These are phyloP conservation scores for Psilocybe sp. DNA, from an alignment of 768 basidiomycete genomes.

Conservation along the genomic window DNA sequence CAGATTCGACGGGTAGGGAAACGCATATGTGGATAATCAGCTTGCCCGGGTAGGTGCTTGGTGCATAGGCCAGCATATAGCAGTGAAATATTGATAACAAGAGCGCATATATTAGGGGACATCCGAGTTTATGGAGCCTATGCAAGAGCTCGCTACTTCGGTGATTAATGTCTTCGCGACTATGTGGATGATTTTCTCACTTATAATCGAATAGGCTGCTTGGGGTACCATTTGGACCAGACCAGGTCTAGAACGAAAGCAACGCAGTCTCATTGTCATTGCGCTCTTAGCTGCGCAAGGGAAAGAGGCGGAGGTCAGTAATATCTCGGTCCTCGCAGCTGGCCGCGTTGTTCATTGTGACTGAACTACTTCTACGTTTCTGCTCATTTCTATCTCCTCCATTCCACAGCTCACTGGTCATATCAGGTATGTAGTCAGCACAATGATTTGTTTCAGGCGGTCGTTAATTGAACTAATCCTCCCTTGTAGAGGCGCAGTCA, in stretches of 20 bases:
- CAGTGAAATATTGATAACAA: background rate
- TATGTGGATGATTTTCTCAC: background rate
- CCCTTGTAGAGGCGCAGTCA: conserved; percentile 35
- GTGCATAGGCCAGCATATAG: background rate
- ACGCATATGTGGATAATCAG: conserved; percentile 41
- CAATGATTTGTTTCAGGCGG: background rate
- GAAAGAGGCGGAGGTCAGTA: conserved; percentile 38
- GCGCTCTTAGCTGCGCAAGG: conserved; percentile 41
- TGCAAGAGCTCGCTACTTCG: conserved; percentile 44
- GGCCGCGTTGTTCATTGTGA: background rate
- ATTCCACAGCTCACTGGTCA: background rate
- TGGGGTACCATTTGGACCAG: conserved; percentile 49
- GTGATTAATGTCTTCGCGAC: conserved; percentile 12
- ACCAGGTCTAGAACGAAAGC: conserved; percentile 43
- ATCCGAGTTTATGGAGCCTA: conserved; percentile 45
- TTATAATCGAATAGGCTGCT: conserved; percentile 26
- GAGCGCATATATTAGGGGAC: conserved; percentile 21
- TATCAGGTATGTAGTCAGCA: background rate
- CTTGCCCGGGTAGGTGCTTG: conserved; percentile 27
- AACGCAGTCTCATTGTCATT: conserved; percentile 43
- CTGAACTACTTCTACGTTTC: background rate
- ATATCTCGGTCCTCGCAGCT: background rate
- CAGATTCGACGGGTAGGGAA: conserved; percentile 26
- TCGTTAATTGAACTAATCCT: background rate
- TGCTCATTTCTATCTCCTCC: background rate